These are phyloP conservation scores for Phylloporus arenicola DNA, from an alignment of 768 basidiomycete genomes.

Conservation along the genomic window DNA sequence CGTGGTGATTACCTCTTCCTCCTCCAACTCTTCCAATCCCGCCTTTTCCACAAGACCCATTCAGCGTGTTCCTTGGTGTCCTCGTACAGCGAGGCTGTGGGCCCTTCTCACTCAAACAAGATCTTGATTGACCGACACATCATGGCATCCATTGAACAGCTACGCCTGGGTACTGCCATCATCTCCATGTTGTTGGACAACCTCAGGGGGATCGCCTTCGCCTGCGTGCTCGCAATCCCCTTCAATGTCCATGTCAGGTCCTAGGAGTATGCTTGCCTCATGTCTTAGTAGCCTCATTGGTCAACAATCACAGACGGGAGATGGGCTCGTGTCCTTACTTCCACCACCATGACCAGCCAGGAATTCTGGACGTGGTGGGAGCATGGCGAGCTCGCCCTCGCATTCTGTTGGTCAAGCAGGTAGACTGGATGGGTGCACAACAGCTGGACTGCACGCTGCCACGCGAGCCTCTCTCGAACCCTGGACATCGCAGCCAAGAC, in stretches of 20 bases:
- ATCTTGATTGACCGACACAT: slow-evolving; percentile 48
- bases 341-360: slow-evolving; percentile 25
- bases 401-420: slow-evolving; percentile 5
- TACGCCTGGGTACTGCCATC: slow-evolving; percentile 29
- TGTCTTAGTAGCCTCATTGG: neutral
- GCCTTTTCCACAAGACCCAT: slow-evolving; percentile 45
- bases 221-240: slow-evolving; percentile 40
- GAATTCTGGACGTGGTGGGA: slow-evolving; percentile 11
- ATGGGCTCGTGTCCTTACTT: slow-evolving; percentile 22
- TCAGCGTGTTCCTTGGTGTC: slow-evolving; percentile 53
- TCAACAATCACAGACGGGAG: slow-evolving; percentile 8
- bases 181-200: slow-evolving; percentile 8
- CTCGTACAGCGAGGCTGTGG: slow-evolving; percentile 42
- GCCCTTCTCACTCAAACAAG: slow-evolving; percentile 36
- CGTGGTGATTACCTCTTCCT: slow-evolving; percentile 60
- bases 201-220: slow-evolving; percentile 19
- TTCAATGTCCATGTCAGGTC: slow-evolving; percentile 31
- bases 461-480: slow-evolving; percentile 15
- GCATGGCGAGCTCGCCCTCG: slow-evolving; percentile 4
- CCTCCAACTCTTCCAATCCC: slow-evolving; percentile 53
- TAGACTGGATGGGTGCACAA: slow-evolving; percentile 1
- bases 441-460: slow-evolving; percentile 21
- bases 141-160: slow-evolving; percentile 52
- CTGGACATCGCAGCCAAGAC: slow-evolving; percentile 6
- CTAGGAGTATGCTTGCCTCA: slow-evolving; percentile 40